Evolutionary conservation across 2,329 filamentous ascomycete species (phyloP).

Genomic region (Sporothrix inflata): DNA sequence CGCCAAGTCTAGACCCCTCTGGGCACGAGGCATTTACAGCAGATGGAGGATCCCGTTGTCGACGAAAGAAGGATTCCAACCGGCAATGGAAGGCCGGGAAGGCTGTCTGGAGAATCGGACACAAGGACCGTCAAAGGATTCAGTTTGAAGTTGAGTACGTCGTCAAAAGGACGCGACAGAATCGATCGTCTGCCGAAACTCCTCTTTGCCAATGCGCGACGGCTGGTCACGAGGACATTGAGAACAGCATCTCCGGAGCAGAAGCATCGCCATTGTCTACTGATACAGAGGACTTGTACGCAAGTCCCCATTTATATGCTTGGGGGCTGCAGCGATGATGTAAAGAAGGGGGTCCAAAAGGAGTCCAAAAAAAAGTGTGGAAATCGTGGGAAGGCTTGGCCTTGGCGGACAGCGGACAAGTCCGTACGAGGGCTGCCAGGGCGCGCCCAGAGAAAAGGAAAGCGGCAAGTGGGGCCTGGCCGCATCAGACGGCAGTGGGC

Average conservation of each 20-base stretch:
- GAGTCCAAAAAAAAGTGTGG: not conserved
- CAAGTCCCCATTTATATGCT: not conserved
- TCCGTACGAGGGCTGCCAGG: not conserved
- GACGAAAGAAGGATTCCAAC: not conserved
- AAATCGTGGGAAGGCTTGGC: not conserved
- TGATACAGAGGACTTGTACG: not conserved
- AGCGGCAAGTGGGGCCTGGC: slow-evolving; percentile 15
- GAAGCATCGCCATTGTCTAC: not conserved
- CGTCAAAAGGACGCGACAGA: not conserved
- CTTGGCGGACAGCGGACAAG: slow-evolving; percentile 19
- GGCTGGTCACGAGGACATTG: slow-evolving; percentile 11
- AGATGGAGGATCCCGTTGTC: not conserved
- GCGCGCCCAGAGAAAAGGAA: not conserved
- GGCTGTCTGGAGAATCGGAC: not conserved
- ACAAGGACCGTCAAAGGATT: not conserved
- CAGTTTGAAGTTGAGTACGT: not conserved
- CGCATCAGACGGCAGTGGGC: not conserved
- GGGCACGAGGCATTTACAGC: not conserved
- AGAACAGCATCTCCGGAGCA: not conserved
- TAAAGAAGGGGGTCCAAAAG: not conserved
- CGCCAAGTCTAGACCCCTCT: not conserved
- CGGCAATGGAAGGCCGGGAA: not conserved
- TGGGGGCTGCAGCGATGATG: not conserved
- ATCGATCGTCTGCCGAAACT: slow-evolving; percentile 1
- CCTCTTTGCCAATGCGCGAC: slow-evolving; percentile 11